Conservation (phyloP, 305 asterid genomes). For the Lippia alba region DNA sequence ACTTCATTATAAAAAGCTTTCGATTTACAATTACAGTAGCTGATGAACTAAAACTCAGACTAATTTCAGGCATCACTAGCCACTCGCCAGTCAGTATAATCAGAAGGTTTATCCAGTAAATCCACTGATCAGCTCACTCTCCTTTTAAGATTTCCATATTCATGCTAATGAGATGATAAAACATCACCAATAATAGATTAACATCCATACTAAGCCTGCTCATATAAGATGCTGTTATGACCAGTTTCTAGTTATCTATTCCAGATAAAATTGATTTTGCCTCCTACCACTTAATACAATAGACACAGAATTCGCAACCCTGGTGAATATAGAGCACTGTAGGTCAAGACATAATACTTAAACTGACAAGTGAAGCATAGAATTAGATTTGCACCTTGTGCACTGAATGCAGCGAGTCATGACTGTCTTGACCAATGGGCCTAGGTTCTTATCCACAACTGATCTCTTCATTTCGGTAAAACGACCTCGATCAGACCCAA, state of each 20-base stretch:
- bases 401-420: constrained; percentile 99
- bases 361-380: constrained; percentile 6
- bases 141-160: constrained; percentile 20
- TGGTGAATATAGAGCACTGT: background rate
- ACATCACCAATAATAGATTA: background rate
- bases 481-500: constrained; percentile 98
- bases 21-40: constrained; percentile 16
- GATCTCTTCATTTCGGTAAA: constrained; percentile 95
- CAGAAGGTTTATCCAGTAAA: constrained; percentile 4
- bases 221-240: background rate
- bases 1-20: constrained; percentile 22
- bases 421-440: constrained; percentile 96
- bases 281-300: constrained; percentile 11
- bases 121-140: constrained; percentile 45
- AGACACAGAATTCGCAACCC: constrained; percentile 14
- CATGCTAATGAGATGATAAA: constrained; percentile 18
- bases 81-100: constrained; percentile 1
- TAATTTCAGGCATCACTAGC: constrained; percentile 21
- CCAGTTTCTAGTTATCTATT: constrained; percentile 18
- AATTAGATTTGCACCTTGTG: constrained; percentile 63
- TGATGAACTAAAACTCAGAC: constrained; percentile 16
- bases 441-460: constrained; percentile 97
- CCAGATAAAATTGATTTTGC: constrained; percentile 4
- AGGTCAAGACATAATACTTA: constrained; percentile 19
- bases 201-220: constrained; percentile 1